Evolutionary conservation across 176 grass and related monocot species (phyloP), one percentile per base, ranked within the genome.

Genomic region (Juncus effusus): DNA sequence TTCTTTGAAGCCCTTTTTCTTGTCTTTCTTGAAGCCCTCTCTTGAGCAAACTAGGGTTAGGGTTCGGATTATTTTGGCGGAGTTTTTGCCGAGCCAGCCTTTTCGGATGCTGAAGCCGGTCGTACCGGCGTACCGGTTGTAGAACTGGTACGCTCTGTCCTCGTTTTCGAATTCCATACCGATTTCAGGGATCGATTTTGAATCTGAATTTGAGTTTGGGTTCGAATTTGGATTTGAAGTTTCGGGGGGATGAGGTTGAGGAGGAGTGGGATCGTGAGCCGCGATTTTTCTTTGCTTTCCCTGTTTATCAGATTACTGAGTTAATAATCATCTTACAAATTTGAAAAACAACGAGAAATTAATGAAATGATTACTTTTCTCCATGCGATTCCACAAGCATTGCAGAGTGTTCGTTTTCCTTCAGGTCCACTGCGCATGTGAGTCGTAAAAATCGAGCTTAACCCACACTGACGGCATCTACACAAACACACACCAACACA

Each of bases 311-410:
- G 36, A 65, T 38, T 76, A 35, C 11, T 3, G 13, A 63, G 36
- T 65, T 65, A 65, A 76, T 55, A 62, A 6, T 64, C 37, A 2
- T 56, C 60, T 28, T 28, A 14, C 41, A 40, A 6, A 61, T n/a
- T 9, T 4, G 45, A 54, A 47, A 10, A 68, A 59, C 35, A 59
- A 15, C 13, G 13, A 63, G 35, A 13, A 7, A 13, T 38, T n/a
- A 38, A 54, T 37, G 15, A 80, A 66, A 53, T 60, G 42, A 16
- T 38, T 79, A 84, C 81, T 75, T 84, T 84, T 84, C 72, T 79
- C 81, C 81, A 84, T 64, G 81, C 81, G 55, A 84, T 84, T 63
- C 81, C 81, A 69, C 81, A 84, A 51, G 81, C 81, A 69, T 84
- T 84, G 58, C 81, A 84, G n/a, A 84, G 52, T 5, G 81, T 84